phyloP scores from a whole-genome alignment of 2,329 filamentous ascomycete genomes.

The Phaeosphaeriaceae sp. region DNA sequence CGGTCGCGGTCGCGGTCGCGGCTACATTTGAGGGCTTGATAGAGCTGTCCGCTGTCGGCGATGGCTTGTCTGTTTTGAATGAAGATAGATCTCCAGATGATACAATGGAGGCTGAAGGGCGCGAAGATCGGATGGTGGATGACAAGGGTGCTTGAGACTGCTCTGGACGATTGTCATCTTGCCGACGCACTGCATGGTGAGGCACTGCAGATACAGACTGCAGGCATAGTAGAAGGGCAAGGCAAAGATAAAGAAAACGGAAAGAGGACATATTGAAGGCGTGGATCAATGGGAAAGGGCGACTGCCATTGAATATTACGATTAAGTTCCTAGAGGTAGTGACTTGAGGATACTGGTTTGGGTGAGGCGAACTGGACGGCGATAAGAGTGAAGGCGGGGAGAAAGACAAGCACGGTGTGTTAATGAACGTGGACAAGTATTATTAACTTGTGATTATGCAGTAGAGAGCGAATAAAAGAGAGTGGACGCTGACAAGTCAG shows the following conservation, averaged over 20 bases:
- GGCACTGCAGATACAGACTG: constrained; percentile 30
- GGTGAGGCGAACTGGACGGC: constrained; percentile 5
- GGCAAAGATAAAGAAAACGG: constrained; percentile 29
- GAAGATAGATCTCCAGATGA: constrained; percentile 17
- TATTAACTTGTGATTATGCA: constrained; percentile 14
- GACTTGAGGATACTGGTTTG: not conserved
- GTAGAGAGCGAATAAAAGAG: constrained; percentile 28
- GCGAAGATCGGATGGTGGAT: constrained; percentile 15
- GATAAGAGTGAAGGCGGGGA: constrained; percentile 18
- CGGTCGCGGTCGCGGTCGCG: constrained; percentile 16
- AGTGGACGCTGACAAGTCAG: constrained; percentile 29
- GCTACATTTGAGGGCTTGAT: constrained; percentile 15
- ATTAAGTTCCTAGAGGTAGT: constrained; percentile 10
- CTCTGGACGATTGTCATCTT: constrained; percentile 33
- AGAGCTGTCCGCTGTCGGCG: constrained; percentile 17
- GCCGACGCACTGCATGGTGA: constrained; percentile 33
- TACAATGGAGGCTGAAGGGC: constrained; percentile 22
- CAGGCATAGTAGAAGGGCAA: constrained; percentile 36
- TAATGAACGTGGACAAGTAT: constrained; percentile 19
- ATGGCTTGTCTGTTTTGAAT: constrained; percentile 15
- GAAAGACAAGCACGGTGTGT: constrained; percentile 13
- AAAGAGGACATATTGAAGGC: constrained; percentile 38
- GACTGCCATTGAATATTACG: constrained; percentile 35
- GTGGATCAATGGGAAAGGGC: constrained; percentile 17
- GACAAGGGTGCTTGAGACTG: constrained; percentile 17